Evolutionary conservation across 192 early-diverging fungal species (phyloP).

Genomic region (Coemansia sp.): DNA sequence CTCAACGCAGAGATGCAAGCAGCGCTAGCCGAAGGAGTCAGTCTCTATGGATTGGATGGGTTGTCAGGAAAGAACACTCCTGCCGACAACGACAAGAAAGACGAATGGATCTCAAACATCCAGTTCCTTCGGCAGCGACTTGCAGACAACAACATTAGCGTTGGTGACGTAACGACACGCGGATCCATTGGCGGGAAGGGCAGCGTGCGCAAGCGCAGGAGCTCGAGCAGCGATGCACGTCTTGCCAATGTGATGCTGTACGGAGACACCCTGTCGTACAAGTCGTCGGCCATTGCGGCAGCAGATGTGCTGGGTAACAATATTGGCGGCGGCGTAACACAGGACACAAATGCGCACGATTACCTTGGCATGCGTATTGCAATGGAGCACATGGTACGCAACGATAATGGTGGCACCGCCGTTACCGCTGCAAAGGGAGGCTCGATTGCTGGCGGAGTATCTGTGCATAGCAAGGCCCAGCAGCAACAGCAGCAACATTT

Average conservation of each 20-base stretch:
- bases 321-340: not conserved
- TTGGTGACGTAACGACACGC: not conserved
- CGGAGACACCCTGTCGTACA: slow-evolving; percentile 8
- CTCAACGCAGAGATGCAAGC: slow-evolving; percentile 24
- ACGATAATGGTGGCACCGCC: not conserved
- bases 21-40: slow-evolving; percentile 28
- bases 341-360: not conserved
- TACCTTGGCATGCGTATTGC: slow-evolving; percentile 18
- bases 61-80: not conserved
- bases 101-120: slow-evolving; percentile 50
- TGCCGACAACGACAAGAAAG: slow-evolving; percentile 24
- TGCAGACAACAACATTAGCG: slow-evolving; percentile 19
- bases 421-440: not conserved
- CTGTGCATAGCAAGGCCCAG: not conserved
- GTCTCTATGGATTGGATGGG: slow-evolving; percentile 3
- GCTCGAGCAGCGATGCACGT: slow-evolving; percentile 20
- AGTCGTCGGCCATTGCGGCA: slow-evolving; percentile 1
- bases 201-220: slow-evolving; percentile 25
- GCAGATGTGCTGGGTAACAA: not conserved
- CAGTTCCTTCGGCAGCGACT: slow-evolving; percentile 44
- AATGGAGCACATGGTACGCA: slow-evolving; percentile 7
- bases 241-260: slow-evolving; percentile 6
- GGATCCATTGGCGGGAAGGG: slow-evolving; percentile 17
- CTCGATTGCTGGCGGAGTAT: not conserved
- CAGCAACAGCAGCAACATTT: not conserved